These are phyloP conservation scores for Limonomyces culmigenus DNA, from an alignment of 1,284 basidiomycete species.

Conservation along the genomic window DNA sequence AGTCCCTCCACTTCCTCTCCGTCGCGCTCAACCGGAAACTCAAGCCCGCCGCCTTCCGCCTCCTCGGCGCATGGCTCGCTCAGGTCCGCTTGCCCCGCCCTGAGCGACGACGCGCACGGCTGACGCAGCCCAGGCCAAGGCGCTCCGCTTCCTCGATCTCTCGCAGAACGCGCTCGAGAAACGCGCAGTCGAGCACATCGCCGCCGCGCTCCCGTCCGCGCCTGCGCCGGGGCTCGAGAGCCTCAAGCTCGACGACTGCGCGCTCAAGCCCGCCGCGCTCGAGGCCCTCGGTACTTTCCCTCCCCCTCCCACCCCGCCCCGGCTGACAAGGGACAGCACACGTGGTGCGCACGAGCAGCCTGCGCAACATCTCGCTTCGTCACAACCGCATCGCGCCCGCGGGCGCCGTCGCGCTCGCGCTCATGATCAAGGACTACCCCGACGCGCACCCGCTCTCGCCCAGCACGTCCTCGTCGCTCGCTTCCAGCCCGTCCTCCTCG, in stretches of 20 bases:
- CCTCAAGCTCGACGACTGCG: constrained; percentile 71
- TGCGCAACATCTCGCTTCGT: constrained; percentile 77
- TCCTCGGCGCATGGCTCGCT: constrained; percentile 66
- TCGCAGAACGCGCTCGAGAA: constrained; percentile 82
- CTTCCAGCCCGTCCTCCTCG: constrained; percentile 8
- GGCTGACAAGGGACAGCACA: constrained; percentile 36
- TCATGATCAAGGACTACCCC: constrained; percentile 92
- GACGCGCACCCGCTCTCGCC: constrained; percentile 33
- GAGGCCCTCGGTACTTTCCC: constrained; percentile 60
- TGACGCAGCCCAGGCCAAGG: constrained; percentile 34
- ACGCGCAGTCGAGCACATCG: constrained; percentile 68
- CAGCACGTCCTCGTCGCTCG: constrained; percentile 5
- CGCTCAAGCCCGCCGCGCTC: constrained; percentile 50
- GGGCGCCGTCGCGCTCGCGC: constrained; percentile 79
- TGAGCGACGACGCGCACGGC: not conserved
- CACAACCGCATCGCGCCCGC: constrained; percentile 71
- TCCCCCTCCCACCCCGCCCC: no score
- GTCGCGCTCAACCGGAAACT: constrained; percentile 78
- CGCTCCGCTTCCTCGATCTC: constrained; percentile 73
- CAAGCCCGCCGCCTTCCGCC: constrained; percentile 62
- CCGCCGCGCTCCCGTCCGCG: constrained; percentile 43
- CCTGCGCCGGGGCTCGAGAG: constrained; percentile 51
- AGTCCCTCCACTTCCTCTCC: constrained; percentile 69
- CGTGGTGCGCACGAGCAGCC: constrained; percentile 62
- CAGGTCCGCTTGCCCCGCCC: constrained; percentile 24